Evolutionary conservation across 805 yeast species (phyloP).

Genomic region (Kazachstania taianensis): DNA sequence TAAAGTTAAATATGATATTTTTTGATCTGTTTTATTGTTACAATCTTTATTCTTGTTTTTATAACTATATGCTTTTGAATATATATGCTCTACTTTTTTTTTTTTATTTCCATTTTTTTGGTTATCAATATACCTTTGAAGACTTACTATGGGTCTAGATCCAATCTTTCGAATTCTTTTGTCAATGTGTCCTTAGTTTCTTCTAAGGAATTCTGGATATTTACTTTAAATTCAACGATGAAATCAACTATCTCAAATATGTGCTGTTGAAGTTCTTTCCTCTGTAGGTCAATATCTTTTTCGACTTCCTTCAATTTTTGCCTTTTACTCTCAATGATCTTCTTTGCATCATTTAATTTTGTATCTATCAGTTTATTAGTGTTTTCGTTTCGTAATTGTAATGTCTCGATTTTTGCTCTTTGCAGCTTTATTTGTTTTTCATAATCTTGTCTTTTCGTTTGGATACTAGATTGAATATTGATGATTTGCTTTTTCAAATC

Average conservation of each 20-base stretch:
- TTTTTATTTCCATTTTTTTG: background rate
- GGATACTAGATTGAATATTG: conserved; percentile 42
- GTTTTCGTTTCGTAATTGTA: conserved; percentile 46
- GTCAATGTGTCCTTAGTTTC: conserved; percentile 3
- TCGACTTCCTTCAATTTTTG: conserved; percentile 35
- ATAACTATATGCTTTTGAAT: no score
- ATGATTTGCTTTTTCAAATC: conserved; percentile 47
- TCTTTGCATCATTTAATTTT: conserved; percentile 13
- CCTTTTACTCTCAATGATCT: conserved; percentile 40
- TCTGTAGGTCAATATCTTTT: conserved; percentile 37
- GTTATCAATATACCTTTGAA: background rate
- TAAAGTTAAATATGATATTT: no score
- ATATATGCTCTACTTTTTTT: no score
- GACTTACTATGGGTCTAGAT: background rate
- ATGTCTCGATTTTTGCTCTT: conserved; percentile 54
- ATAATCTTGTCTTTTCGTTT: conserved; percentile 44
- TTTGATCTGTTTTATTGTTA: background rate
- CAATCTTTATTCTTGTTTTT: background rate
- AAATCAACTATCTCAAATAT: conserved; percentile 49
- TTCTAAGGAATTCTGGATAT: conserved; percentile 36
- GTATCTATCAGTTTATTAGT: conserved; percentile 37
- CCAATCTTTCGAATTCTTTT: conserved; percentile 4
- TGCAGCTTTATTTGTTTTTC: conserved; percentile 39
- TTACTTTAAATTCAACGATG: conserved; percentile 55
- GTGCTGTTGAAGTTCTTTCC: conserved; percentile 41